Evolutionary conservation across 2,329 filamentous ascomycete genomes (phyloP).

Genomic region (Colletotrichum lentis): DNA sequence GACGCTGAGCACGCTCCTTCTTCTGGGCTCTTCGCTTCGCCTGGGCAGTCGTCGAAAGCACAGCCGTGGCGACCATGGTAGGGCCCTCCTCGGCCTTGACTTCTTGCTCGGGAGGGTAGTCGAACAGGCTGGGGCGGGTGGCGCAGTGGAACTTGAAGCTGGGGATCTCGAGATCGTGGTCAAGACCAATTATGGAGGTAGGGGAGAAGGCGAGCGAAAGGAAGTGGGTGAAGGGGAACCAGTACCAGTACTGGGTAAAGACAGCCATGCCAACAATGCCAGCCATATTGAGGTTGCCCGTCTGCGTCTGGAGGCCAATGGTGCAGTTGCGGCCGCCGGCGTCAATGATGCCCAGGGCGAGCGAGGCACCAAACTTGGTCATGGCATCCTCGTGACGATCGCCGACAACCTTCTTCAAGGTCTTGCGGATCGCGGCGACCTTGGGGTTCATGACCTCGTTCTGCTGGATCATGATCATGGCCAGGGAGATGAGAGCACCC

Average conservation of each 20-base stretch:
- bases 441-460: conserved; percentile 99
- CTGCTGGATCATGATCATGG: conserved; percentile 99
- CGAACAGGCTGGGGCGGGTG: conserved; percentile 92
- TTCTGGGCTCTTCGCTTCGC: conserved; percentile 93
- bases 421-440: conserved; percentile 88
- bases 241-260: conserved; percentile 99
- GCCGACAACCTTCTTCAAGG: conserved; percentile 89
- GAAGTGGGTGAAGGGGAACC: conserved; percentile 99
- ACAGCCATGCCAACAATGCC: conserved; percentile 98
- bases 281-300: conserved; percentile 97
- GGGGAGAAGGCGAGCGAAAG: conserved; percentile 95
- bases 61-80: conserved; percentile 92
- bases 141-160: conserved; percentile 96
- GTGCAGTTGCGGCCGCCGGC: conserved; percentile 98
- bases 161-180: conserved; percentile 92
- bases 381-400: conserved; percentile 98
- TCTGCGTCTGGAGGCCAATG: conserved; percentile 96
- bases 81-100: conserved; percentile 94
- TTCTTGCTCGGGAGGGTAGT: conserved; percentile 96
- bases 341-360: conserved; percentile 96
- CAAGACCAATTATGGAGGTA: conserved; percentile 92
- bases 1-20: conserved; percentile 87
- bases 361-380: conserved; percentile 96
- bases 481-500: conserved; percentile 89
- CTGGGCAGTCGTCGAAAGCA: conserved; percentile 95